These are phyloP conservation scores for Ministeria vibrans DNA, from an alignment of 78 protist genomes.

Conservation along the genomic window DNA sequence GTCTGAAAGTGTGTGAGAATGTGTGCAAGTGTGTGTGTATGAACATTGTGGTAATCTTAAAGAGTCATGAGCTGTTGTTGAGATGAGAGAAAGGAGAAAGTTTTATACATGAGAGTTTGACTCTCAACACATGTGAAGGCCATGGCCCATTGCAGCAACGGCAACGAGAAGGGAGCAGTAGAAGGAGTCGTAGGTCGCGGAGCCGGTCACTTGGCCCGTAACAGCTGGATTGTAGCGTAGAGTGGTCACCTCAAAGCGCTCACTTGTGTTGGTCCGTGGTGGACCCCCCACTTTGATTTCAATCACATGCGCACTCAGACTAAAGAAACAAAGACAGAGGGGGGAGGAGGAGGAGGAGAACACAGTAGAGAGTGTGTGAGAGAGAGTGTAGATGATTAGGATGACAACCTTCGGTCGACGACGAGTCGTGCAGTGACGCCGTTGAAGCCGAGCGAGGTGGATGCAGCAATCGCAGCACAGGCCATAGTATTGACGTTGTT, in stretches of 20 bases:
- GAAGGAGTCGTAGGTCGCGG: slow-evolving; percentile 38
- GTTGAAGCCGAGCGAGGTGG: slow-evolving; percentile 28
- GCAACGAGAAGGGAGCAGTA: slow-evolving; percentile 11
- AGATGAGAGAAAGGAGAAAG: too few species aligned
- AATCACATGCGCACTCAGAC: slow-evolving; percentile 40
- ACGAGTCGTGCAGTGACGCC: slow-evolving; percentile 10
- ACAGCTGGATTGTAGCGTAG: slow-evolving; percentile 27
- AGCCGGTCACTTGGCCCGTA: slow-evolving; percentile 35
- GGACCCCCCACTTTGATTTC: slow-evolving; percentile 20
- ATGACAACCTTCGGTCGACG: slow-evolving; percentile 9
- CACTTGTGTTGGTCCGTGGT: not conserved
- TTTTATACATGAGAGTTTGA: too few species aligned
- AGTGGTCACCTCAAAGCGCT: slow-evolving; percentile 10
- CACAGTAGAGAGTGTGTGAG: too few species aligned
- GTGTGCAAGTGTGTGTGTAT: too few species aligned
- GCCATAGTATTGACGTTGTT: slow-evolving; percentile 60
- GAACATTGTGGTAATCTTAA: too few species aligned
- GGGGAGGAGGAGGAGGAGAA: too few species aligned
- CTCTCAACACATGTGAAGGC: too few species aligned
- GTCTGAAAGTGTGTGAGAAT: too few species aligned
- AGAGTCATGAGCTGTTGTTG: too few species aligned
- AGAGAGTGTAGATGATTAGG: too few species aligned
- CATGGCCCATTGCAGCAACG: too few species aligned
- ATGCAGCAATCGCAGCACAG: slow-evolving; percentile 29
- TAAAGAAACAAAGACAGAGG: too few species aligned